Evolutionary conservation across 2,329 filamentous ascomycete genomes (phyloP).

Genomic region (Aspergillus cejpii): DNA sequence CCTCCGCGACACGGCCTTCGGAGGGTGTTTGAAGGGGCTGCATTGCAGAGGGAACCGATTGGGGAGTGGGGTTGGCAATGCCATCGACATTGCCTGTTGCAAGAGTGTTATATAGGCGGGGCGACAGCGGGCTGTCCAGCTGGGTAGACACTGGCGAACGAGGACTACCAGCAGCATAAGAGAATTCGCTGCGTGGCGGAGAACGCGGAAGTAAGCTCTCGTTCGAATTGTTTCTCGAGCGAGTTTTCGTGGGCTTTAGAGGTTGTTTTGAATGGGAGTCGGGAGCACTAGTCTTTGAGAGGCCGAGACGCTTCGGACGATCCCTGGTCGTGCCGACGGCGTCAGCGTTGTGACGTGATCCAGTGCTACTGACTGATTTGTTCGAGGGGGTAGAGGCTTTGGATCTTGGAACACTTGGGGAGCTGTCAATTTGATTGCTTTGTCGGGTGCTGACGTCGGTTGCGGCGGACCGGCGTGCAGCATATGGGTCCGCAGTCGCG

Average conservation of each 20-base stretch:
- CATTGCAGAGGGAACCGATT: not conserved
- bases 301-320: slow-evolving; percentile 30
- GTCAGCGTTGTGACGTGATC: slow-evolving; percentile 31
- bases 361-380: slow-evolving; percentile 24
- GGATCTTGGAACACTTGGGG: slow-evolving; percentile 21
- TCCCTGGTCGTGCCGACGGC: slow-evolving; percentile 22
- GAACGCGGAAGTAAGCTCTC: slow-evolving; percentile 16
- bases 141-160: slow-evolving; percentile 28
- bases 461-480: slow-evolving; percentile 43
- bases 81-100: not conserved
- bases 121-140: slow-evolving; percentile 10
- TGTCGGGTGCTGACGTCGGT: slow-evolving; percentile 44
- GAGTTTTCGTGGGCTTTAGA: slow-evolving; percentile 18
- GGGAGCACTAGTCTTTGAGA: slow-evolving; percentile 25
- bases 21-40: not conserved
- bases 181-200: slow-evolving; percentile 2
- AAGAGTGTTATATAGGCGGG: not conserved
- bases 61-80: not conserved
- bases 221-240: slow-evolving; percentile 18
- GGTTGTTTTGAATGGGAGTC: slow-evolving; percentile 14
- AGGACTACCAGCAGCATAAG: slow-evolving; percentile 41
- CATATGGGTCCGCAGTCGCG: slow-evolving; percentile 32
- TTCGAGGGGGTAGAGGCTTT: slow-evolving; percentile 31
- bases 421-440: slow-evolving; percentile 21
- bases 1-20: too few species aligned